Evolutionary conservation across 2,329 filamentous ascomycete species (phyloP), one percentile per base, ranked within the genome.

Genomic region (Sporothrix phasma): DNA sequence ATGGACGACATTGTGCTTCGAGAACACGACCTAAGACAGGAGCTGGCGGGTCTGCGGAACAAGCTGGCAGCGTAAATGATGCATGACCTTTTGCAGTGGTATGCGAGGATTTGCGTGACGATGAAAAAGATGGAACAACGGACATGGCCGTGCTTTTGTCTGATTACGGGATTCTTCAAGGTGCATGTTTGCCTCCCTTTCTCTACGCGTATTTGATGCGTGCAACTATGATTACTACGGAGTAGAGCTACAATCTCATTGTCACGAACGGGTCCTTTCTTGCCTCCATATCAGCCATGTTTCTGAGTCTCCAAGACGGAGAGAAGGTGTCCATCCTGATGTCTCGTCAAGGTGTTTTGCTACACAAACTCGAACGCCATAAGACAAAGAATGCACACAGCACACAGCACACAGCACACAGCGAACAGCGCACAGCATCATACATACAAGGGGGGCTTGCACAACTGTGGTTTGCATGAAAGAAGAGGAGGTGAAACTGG

Each of bases 11-110:
- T 56, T 24, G 26, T 31, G 43, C 41, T 45, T 47, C 56, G 47
- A 24, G 66, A 65, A 43, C 31, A 63, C 41, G 43, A 64, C 19
- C 19, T 67, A 51, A 46, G 63, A 60, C 59, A 63, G 24, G 60
- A 65, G 15, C 24, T 66, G 37, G 60, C 60, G 5, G 31, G 26
- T 51, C 43, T 66, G 15, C 65, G 64, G 15, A 51, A 26, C n/a
- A 49, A 26, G 19, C 29, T 63, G 37, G 13, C 54, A 7, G 29
- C 8, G 5, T 63, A 22, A 51, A 17, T 45, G 45, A 41, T 53
- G 2, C n/a, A n/a, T n/a, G 17, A 56, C n/a, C 7, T 6, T 5
- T 17, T 6, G 15, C 1, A 11, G 4, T 51, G 51, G 31, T 39
- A 39, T 56, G 31, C 5, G 19, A n/a, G n/a, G n/a, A n/a, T n/a